Evolutionary conservation across 2,329 filamentous ascomycete genomes (phyloP), one percentile per base, ranked within the genome.

Genomic region (Colletotrichum noveboracense): DNA sequence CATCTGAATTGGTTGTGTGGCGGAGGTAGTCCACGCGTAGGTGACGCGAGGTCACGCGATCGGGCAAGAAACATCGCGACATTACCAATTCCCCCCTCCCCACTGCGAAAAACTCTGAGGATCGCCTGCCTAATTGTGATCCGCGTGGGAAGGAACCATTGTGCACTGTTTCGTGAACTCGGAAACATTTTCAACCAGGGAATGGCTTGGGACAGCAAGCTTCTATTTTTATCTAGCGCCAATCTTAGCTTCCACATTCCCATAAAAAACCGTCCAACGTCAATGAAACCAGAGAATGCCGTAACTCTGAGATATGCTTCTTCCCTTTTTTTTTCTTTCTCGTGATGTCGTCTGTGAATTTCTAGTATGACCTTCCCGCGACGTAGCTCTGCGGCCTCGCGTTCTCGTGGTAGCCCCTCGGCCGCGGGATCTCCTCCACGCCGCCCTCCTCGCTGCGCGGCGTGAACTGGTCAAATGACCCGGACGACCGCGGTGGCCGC

Each of bases 281-380:
- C 52, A 52, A 48, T 48, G 38, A n/a, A 36, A 60, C 24, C 24
- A 18, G 13, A 32, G 62, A 52, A 13, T 13, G 58, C 14, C 28
- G 26, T 24, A n/a, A 61, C 26, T 30, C 58, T 28, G 13, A 26
- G 6, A 30, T 30, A 30, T 16, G 14, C 7, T 58, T 14, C 24
- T 24, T 65, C 18, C 16, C 12, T 34, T 8, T 18, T 38, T n/a
- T 21, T 43, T 21, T 30, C 7, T 43, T 26, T 7, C 28, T 58
- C 6, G 14, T 13, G 26, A 32, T 48, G 21, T 56, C n/a, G 1
- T 26, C 10, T 21, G 43, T 52, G n/a, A 30, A 43, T 8, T 24
- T 68, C 43, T 48, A 75, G 21, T 75, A 73, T 13, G 73, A 75
- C 43, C 70, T 73, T 6, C 73, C 73, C 13, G 73, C 71, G 16